Percentiles rank a stretch among this genome's conserved stretches.
Conservation (phyloP, 31 red algal species). For the Endocladia muricata region DNA sequence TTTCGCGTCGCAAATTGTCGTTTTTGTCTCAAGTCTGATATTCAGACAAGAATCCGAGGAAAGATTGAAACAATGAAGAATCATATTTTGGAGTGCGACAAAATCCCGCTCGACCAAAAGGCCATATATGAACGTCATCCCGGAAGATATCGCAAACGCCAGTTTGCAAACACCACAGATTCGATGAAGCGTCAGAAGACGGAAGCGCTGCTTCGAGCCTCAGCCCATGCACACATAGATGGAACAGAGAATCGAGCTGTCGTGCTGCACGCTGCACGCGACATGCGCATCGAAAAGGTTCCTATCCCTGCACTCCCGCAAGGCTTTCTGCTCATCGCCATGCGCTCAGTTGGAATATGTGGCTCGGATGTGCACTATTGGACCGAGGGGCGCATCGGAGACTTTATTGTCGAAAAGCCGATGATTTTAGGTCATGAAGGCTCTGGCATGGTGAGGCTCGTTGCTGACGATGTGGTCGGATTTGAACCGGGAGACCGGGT, state of each 20-base stretch:
- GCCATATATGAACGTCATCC: conserved; percentile 68
- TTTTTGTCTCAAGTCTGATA: conserved; percentile 60
- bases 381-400: conserved; percentile 73
- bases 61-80: conserved; percentile 81
- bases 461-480: conserved; percentile 56
- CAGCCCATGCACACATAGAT: conserved; percentile 24
- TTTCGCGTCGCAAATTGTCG: conserved; percentile 70
- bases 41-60: conserved; percentile 54
- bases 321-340: conserved; percentile 61
- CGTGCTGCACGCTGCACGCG: conserved; percentile 62
- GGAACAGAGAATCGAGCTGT: conserved; percentile 54
- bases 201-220: conserved; percentile 33
- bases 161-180: conserved; percentile 2
- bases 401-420: conserved; percentile 71
- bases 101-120: conserved; percentile 59
- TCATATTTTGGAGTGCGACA: conserved; percentile 68
- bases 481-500: conserved; percentile 80
- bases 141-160: conserved; percentile 40
- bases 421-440: conserved; percentile 94
- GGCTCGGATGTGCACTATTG: conserved; percentile 92
- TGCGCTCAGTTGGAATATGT: conserved; percentile 76
- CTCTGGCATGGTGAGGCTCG: conserved; percentile 57
- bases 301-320: conserved; percentile 45
- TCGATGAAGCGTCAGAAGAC: conserved; percentile 45
- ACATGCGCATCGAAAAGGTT: conserved; percentile 58